phyloP scores from a whole-genome alignment of 2,329 filamentous ascomycete species.

The Colletotrichum godetiae region DNA sequence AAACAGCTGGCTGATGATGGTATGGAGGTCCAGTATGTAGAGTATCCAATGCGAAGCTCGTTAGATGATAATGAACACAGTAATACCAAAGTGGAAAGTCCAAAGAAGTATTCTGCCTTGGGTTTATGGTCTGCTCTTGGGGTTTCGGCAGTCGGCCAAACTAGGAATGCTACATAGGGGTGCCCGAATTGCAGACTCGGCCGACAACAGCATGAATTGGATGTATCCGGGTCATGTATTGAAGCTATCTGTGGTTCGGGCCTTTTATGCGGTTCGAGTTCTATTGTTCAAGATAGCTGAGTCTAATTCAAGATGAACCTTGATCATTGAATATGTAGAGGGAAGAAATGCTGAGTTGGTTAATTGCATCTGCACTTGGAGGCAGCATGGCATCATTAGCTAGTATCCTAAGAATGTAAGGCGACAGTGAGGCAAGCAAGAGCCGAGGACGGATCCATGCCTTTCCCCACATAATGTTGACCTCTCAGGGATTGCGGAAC shows the following conservation, averaged over 20 bases:
- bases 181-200: not conserved
- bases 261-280: no score
- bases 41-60: constrained; percentile 16
- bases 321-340: no score
- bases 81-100: not conserved
- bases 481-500: constrained; percentile 31
- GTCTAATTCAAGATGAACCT: no score
- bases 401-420: not conserved
- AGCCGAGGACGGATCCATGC: constrained; percentile 20
- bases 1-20: not conserved
- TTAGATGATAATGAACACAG: not conserved
- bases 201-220: no score
- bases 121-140: not conserved
- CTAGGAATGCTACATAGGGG: not conserved
- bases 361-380: no score
- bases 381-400: no score
- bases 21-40: constrained; percentile 21
- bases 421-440: constrained; percentile 8
- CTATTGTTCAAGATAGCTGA: no score
- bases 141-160: not conserved
- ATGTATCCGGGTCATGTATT: no score
- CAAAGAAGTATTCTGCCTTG: not conserved
- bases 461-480: constrained; percentile 17
- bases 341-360: no score
- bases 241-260: no score